phyloP scores from a whole-genome alignment of 441 rosid genomes.

The Breynia disticha region DNA sequence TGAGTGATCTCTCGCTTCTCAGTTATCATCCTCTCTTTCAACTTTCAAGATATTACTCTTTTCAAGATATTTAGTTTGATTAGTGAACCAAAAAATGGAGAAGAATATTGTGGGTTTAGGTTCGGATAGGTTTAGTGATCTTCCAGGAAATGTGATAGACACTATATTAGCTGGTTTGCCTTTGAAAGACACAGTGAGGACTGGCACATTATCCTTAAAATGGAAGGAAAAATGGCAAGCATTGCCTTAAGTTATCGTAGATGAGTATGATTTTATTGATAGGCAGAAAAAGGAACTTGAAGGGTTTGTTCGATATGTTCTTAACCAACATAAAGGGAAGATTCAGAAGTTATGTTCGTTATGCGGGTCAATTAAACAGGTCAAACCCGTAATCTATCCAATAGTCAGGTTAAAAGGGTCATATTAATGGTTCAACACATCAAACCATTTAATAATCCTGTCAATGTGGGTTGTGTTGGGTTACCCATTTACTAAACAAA shows the following conservation, averaged over 20 bases:
- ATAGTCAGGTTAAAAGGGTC: no score
- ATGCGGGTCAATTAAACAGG: no score
- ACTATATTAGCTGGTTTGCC: constrained; percentile 13
- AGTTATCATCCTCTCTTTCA: no score
- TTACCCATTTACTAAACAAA: no score
- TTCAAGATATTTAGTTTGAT: no score
- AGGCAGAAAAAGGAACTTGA: constrained; percentile 9
- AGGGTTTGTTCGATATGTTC: constrained; percentile 12
- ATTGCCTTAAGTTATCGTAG: constrained; percentile 8
- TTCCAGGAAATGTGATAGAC: constrained; percentile 19
- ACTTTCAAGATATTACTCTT: no score
- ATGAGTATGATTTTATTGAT: constrained; percentile 7
- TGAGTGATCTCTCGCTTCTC: no score
- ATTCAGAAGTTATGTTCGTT: constrained; percentile 11
- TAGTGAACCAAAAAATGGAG: constrained; percentile 14
- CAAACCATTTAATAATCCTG: no score
- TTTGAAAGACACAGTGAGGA: constrained; percentile 17
- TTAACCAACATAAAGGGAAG: constrained; percentile 15
- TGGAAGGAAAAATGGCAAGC: constrained; percentile 21
- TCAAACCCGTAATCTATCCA: no score
- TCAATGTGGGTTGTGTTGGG: no score
- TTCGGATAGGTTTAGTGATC: constrained; percentile 13
- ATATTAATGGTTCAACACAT: no score
- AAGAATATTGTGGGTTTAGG: constrained; percentile 1
- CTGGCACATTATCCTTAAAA: constrained; percentile 15